A percentile compares a stretch with the other conserved stretches of the same genome.
These are phyloP conservation scores for Cadophora gregata DNA, from an alignment of 2,329 filamentous ascomycete species.

Conservation along the genomic window DNA sequence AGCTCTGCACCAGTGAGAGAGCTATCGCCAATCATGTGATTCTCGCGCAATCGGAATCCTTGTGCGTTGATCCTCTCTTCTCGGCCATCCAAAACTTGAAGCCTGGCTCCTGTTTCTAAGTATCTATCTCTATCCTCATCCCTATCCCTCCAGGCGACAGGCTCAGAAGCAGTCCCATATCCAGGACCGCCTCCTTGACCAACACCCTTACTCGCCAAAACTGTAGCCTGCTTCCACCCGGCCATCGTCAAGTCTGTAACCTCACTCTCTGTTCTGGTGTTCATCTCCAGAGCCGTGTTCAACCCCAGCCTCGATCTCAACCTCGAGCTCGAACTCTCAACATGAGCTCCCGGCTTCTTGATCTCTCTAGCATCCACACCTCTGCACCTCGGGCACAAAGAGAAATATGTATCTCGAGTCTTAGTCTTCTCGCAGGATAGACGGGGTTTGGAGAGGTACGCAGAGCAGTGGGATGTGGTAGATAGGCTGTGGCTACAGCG, in stretches of 20 bases:
- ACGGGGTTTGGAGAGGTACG: slow-evolving; percentile 8
- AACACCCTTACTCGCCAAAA: not conserved
- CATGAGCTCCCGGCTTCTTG: not conserved
- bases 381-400: slow-evolving; percentile 14
- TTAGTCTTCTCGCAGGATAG: slow-evolving; percentile 6
- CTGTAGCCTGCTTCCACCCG: slow-evolving; percentile 1
- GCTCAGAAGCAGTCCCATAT: not conserved
- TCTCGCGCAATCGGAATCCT: slow-evolving; percentile 13
- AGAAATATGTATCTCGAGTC: not conserved
- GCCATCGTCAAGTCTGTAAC: not conserved
- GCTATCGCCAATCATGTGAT: not conserved
- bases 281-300: not conserved
- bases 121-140: not conserved
- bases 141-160: too few relatives aligned
- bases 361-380: not conserved
- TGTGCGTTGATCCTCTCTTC: slow-evolving; percentile 10
- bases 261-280: not conserved
- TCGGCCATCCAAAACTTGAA: not conserved
- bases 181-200: not conserved
- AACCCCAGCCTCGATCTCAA: not conserved
- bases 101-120: not conserved
- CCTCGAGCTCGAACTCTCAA: not conserved
- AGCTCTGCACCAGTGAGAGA: not conserved
- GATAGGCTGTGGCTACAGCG: slow-evolving; percentile 17
- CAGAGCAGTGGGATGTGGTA: not conserved